A percentile compares a stretch with the other conserved stretches of the same genome.
Conservation (phyloP, 371 early-diverging fungal genomes). For the Funneliformis caledonium region DNA sequence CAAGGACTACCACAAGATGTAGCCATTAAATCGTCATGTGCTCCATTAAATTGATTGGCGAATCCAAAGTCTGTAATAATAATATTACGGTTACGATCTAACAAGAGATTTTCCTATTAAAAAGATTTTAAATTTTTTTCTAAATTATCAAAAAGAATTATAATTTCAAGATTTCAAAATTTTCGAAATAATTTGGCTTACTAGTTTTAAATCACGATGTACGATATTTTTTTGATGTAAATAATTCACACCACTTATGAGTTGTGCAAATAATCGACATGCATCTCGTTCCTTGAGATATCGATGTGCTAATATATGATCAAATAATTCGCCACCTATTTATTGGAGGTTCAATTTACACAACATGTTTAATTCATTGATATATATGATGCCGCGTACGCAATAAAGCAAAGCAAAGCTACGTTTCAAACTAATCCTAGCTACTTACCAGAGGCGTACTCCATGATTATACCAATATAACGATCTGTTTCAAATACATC, state of each 20-base stretch:
- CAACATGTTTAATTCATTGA: not conserved
- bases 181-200: slow-evolving; percentile 47
- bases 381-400: not conserved
- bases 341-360: not conserved
- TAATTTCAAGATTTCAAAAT: slow-evolving; percentile 45
- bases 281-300: slow-evolving; percentile 93
- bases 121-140: not conserved
- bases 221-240: slow-evolving; percentile 90
- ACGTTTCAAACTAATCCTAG: not conserved
- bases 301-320: slow-evolving; percentile 93
- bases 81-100: slow-evolving; percentile 85
- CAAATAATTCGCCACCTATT: slow-evolving; percentile 93
- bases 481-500: slow-evolving; percentile 96
- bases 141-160: not conserved
- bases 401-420: slow-evolving; percentile 1
- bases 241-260: slow-evolving; percentile 89
- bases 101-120: slow-evolving; percentile 83
- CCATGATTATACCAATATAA: slow-evolving; percentile 94
- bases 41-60: slow-evolving; percentile 86
- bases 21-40: slow-evolving; percentile 74
- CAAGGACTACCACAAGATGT: slow-evolving; percentile 97
- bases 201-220: slow-evolving; percentile 95
- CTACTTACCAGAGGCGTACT: slow-evolving; percentile 85
- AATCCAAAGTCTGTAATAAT: slow-evolving; percentile 99
- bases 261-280: slow-evolving; percentile 90